These are phyloP conservation scores for Millerago galiae DNA, from an alignment of 805 yeast genomes.

Conservation along the genomic window DNA sequence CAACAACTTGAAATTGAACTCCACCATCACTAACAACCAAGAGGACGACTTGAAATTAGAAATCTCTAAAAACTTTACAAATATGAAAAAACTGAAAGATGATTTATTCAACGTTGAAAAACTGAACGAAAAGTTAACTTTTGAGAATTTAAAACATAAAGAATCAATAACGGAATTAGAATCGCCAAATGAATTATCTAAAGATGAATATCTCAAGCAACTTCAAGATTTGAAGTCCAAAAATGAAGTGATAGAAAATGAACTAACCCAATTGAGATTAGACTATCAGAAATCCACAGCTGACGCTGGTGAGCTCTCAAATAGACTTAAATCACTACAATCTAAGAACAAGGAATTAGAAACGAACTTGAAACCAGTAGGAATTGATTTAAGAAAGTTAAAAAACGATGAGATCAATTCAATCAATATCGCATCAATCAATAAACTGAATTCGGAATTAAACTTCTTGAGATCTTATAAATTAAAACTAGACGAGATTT, in stretches of 20 bases:
- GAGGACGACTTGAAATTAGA: conserved; percentile 34
- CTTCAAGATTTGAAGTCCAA: no score
- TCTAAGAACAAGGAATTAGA: conserved; percentile 21
- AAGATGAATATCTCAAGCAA: no score
- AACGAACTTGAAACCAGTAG: conserved; percentile 29
- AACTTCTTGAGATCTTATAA: conserved; percentile 16
- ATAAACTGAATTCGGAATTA: conserved; percentile 10
- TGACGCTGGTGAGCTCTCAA: conserved; percentile 39
- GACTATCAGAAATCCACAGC: conserved; percentile 42
- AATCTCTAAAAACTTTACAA: conserved; percentile 37
- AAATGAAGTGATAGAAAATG: neutral
- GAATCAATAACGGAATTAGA: conserved; percentile 4
- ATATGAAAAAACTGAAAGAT: conserved; percentile 14
- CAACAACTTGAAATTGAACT: conserved; percentile 25
- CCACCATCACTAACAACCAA: conserved; percentile 33
- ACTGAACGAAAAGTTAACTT: conserved; percentile 16
- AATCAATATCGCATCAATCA: neutral
- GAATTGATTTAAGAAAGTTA: conserved; percentile 22
- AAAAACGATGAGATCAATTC: conserved; percentile 10
- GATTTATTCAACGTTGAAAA: conserved; percentile 11
- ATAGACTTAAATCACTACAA: conserved; percentile 20
- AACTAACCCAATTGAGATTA: conserved; percentile 24
- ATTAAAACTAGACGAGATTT: conserved; percentile 9
- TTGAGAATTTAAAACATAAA: conserved; percentile 15
- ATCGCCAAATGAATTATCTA: no score